These are phyloP conservation scores for Darksidea phi DNA, from an alignment of 495 filamentous ascomycete species.

Conservation along the genomic window DNA sequence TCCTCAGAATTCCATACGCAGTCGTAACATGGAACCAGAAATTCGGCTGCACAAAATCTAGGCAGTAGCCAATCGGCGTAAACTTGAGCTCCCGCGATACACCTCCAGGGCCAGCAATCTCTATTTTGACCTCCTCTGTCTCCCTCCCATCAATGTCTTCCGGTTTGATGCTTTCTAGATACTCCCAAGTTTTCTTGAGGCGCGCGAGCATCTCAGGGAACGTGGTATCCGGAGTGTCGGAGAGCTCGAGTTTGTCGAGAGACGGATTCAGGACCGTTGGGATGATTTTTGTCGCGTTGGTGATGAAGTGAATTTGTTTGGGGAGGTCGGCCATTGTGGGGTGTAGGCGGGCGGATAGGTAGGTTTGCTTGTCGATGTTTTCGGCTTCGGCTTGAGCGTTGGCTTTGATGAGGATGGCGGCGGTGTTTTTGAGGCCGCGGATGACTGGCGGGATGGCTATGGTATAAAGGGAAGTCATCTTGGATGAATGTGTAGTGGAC, in stretches of 20 bases:
- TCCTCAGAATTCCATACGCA: constrained; percentile 56
- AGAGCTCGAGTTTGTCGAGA: constrained; percentile 7
- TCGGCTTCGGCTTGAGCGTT: constrained; percentile 26
- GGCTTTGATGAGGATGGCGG: constrained; percentile 29
- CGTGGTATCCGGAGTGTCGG: constrained; percentile 27
- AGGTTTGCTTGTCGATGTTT: constrained; percentile 18
- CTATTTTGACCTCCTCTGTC: constrained; percentile 8
- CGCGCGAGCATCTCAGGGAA: constrained; percentile 28
- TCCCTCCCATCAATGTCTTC: constrained; percentile 29
- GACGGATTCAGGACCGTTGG: constrained; percentile 5
- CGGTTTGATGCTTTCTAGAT: constrained; percentile 17
- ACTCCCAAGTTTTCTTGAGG: constrained; percentile 26
- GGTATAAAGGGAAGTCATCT: constrained; percentile 16
- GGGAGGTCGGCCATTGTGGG: constrained; percentile 33
- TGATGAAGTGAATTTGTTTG: constrained; percentile 34
- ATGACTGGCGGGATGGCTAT: constrained; percentile 22
- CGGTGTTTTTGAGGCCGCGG: constrained; percentile 29
- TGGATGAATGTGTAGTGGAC: neutral
- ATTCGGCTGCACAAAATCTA: constrained; percentile 51
- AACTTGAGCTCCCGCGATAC: constrained; percentile 16
- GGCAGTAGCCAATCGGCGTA: constrained; percentile 40
- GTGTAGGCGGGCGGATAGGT: constrained; percentile 25
- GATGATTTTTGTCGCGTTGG: constrained; percentile 26
- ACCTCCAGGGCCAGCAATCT: neutral
- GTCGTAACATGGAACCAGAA: constrained; percentile 59